Evolutionary conservation across 768 basidiomycete species (phyloP).

Genomic region (Lactifluus hygrophoroides): DNA sequence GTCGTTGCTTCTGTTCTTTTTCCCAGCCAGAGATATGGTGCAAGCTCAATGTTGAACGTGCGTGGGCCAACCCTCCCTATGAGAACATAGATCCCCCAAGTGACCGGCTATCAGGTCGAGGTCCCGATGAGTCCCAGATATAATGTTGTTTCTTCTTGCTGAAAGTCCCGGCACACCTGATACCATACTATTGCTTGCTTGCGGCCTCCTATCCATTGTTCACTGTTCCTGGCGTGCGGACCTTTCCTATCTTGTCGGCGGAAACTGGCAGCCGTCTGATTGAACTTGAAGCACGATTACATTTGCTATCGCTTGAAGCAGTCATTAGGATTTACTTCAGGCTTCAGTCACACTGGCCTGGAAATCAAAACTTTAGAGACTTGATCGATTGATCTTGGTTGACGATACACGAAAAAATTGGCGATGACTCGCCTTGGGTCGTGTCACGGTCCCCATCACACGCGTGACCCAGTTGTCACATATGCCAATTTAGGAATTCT

Average conservation of each 20-base stretch:
- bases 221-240: background rate
- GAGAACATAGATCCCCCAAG: background rate
- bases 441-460: background rate
- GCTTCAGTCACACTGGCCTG: conserved; percentile 10
- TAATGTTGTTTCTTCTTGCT: background rate
- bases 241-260: background rate
- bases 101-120: background rate
- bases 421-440: conserved; percentile 8
- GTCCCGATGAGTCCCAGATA: background rate
- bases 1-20: background rate
- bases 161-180: background rate
- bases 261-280: background rate
- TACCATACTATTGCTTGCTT: background rate
- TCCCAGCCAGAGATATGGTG: background rate
- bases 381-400: background rate
- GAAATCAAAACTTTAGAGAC: background rate
- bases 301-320: conserved; percentile 5
- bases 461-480: background rate
- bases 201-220: background rate
- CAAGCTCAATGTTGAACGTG: too few relatives aligned
- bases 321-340: background rate
- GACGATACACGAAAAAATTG: background rate
- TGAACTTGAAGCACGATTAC: conserved; percentile 3
- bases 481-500: background rate
- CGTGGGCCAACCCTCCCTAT: background rate